Evolutionary conservation across 1,284 basidiomycete species (phyloP), one percentile per base, ranked within the genome.

Genomic region (Tranzscheliella williamsii): DNA sequence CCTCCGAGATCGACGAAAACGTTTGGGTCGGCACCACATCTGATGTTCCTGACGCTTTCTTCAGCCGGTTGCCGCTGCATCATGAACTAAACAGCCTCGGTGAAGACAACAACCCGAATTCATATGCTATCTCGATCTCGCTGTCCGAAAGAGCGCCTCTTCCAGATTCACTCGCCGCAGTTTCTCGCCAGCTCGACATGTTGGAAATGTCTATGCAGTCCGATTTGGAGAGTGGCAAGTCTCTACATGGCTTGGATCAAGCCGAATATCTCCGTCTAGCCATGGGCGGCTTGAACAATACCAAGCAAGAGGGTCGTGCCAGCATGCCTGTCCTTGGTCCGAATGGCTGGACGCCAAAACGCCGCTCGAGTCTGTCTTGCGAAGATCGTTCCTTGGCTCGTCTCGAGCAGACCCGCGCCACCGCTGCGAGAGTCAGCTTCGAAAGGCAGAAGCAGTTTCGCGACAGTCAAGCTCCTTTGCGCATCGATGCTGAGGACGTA

Each of bases 101-200:
- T 29, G 58, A 53, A 23, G 39, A 48, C n/a, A 87, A 87, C 69
- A 84, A 86, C 62, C 86, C 88, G 0, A 76, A 76, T 29, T 86
- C 87, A 29, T 91, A 85, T 70, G 85, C 90, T 64, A 83, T 93
- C 30, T 91, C 89, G 77, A 84, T 93, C 55, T 89, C 91, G 76
- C 90, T 88, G 72, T 86, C 89, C 70, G 89, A 92, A 21, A 32
- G 38, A 11, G 32, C 26, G 8, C 8, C 8, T 8, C 26, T 27
- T 27, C 26, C 26, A 8, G 15, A 31, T 86, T n/a, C n/a, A n/a
- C 87, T 26, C 83, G 84, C 12, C 86, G n/a, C n/a, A n/a, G 67
- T 60, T 2, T 41, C 52, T 17, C 55, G 86, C 86, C 73, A 72
- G 87, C n/a, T 80, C 75, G 46, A 82, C 80, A 72, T 78, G 86